Evolutionary conservation across 2,329 filamentous ascomycete genomes (phyloP).

Genomic region (Teratosphaeria nubilosa): DNA sequence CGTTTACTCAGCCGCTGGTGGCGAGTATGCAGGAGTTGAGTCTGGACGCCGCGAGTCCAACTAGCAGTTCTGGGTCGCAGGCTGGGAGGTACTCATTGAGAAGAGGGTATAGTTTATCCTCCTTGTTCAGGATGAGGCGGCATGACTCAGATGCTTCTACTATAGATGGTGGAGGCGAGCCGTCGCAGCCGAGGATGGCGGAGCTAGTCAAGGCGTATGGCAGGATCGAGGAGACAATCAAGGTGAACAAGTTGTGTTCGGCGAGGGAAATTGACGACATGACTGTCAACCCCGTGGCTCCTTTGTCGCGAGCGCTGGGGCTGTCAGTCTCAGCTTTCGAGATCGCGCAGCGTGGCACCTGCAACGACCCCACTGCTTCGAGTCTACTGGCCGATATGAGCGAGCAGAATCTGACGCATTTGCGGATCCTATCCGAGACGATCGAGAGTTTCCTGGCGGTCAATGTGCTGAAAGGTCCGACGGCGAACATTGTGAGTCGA

Average conservation of each 20-base stretch:
- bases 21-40: conserved; percentile 21
- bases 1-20: conserved; percentile 21
- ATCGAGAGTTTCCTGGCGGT: conserved; percentile 74
- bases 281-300: conserved; percentile 10
- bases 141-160: background rate
- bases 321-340: conserved; percentile 82
- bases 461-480: conserved; percentile 54
- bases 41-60: conserved; percentile 13
- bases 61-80: background rate
- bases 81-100: conserved; percentile 8
- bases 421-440: conserved; percentile 82
- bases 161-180: background rate
- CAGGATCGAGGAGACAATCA: conserved; percentile 46
- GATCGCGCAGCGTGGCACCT: conserved; percentile 80
- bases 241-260: conserved; percentile 36
- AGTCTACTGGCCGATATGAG: conserved; percentile 72
- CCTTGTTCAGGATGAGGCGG: background rate
- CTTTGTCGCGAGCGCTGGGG: conserved; percentile 47
- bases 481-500: conserved; percentile 28
- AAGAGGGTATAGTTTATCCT: conserved; percentile 8
- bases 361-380: conserved; percentile 56
- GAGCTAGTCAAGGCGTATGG: conserved; percentile 45
- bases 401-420: conserved; percentile 71
- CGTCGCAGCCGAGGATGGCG: conserved; percentile 8
- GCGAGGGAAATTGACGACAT: conserved; percentile 7